These are phyloP conservation scores for Trametes villosa DNA, from an alignment of 768 basidiomycete genomes.

Conservation along the genomic window DNA sequence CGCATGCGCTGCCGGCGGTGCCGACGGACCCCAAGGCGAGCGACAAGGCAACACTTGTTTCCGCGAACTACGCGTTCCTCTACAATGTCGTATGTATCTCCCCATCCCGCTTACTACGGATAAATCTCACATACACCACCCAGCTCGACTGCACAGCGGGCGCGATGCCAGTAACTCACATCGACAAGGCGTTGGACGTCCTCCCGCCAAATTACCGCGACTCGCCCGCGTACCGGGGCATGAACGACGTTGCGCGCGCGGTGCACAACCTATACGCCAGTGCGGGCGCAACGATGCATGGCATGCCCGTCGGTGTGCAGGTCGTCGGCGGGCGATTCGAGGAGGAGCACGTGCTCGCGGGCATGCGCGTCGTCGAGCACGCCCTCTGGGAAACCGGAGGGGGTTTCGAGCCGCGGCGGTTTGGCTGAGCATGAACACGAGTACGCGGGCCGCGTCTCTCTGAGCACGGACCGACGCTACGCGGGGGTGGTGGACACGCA, in stretches of 20 bases:
- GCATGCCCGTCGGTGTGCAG: slow-evolving; percentile 50
- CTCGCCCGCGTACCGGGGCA: slow-evolving; percentile 24
- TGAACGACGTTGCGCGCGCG: slow-evolving; percentile 44
- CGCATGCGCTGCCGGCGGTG: slow-evolving; percentile 44
- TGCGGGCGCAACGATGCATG: slow-evolving; percentile 45
- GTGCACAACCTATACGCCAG: slow-evolving; percentile 49
- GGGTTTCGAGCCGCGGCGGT: slow-evolving; percentile 16
- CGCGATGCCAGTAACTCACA: slow-evolving; percentile 49
- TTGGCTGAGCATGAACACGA: background rate
- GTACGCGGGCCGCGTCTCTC: too few species aligned
- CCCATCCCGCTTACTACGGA: background rate
- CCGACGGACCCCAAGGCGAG: slow-evolving; percentile 32
- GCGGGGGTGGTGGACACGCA: too few species aligned
- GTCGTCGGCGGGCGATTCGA: slow-evolving; percentile 47
- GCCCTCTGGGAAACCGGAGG: slow-evolving; percentile 22
- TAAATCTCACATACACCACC: background rate
- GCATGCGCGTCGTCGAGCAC: slow-evolving; percentile 46
- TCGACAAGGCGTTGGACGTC: slow-evolving; percentile 40
- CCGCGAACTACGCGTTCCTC: slow-evolving; percentile 41
- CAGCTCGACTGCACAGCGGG: slow-evolving; percentile 52
- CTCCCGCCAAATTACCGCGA: slow-evolving; percentile 31
- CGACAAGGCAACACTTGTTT: slow-evolving; percentile 38
- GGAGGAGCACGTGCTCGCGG: slow-evolving; percentile 53
- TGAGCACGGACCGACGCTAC: too few species aligned
- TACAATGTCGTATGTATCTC: slow-evolving; percentile 47